Evolutionary conservation across 2,329 filamentous ascomycete genomes (phyloP).

Genomic region (Colletotrichum echinochloae): DNA sequence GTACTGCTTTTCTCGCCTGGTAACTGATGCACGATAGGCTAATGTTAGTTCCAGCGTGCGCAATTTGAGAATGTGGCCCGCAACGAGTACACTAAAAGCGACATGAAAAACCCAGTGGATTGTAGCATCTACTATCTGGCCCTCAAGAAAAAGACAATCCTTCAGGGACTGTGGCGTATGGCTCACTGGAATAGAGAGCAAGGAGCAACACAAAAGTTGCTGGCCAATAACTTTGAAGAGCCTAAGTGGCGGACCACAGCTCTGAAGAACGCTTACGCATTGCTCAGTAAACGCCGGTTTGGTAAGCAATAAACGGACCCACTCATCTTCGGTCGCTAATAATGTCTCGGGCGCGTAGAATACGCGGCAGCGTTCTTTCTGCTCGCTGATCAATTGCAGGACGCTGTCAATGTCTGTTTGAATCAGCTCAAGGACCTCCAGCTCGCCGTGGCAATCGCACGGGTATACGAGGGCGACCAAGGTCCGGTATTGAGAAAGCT

Average conservation of each 20-base stretch:
- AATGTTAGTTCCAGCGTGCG: slow-evolving; percentile 61
- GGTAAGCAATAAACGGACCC: slow-evolving; percentile 59
- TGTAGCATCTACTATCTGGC: slow-evolving; percentile 94
- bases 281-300: slow-evolving; percentile 91
- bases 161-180: slow-evolving; percentile 95
- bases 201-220: slow-evolving; percentile 78
- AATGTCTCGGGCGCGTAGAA: slow-evolving; percentile 69
- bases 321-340: slow-evolving; percentile 42
- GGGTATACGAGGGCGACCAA: slow-evolving; percentile 89
- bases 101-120: slow-evolving; percentile 89
- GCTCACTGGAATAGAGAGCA: slow-evolving; percentile 92
- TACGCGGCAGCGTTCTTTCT: slow-evolving; percentile 98
- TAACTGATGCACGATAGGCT: background rate
- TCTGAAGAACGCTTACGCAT: slow-evolving; percentile 94
- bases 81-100: slow-evolving; percentile 91
- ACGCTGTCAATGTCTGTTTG: slow-evolving; percentile 87
- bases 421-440: slow-evolving; percentile 91
- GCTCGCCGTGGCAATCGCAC: slow-evolving; percentile 86
- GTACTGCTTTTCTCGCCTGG: slow-evolving; percentile 46
- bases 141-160: slow-evolving; percentile 87
- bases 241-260: slow-evolving; percentile 89
- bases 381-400: slow-evolving; percentile 84
- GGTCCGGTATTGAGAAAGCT: slow-evolving; percentile 79
- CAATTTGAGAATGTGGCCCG: slow-evolving; percentile 93
- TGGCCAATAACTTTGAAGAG: slow-evolving; percentile 92